phyloP scores from a whole-genome alignment of 768 basidiomycete genomes.

The Russula abietina region DNA sequence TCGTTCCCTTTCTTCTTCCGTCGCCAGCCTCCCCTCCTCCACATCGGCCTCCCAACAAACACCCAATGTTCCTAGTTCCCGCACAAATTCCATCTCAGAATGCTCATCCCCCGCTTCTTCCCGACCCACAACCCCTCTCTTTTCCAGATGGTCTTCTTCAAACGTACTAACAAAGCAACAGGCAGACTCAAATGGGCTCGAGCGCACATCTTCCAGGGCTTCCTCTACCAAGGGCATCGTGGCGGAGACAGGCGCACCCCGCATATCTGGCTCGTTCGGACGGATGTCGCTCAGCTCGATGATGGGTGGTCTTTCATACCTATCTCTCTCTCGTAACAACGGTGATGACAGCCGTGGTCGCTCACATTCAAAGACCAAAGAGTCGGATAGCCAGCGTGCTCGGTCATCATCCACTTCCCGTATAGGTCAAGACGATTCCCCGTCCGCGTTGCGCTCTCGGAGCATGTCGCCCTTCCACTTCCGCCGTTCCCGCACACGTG shows the following conservation, averaged over 20 bases:
- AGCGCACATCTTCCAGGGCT: slow-evolving; percentile 36
- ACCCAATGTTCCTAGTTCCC: slow-evolving; percentile 22
- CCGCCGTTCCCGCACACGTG: slow-evolving; percentile 55
- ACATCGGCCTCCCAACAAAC: slow-evolving; percentile 19
- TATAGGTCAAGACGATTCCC: slow-evolving; percentile 26
- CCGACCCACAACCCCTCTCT: slow-evolving; percentile 31
- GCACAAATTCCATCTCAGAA: slow-evolving; percentile 28
- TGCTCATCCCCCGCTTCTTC: slow-evolving; percentile 24
- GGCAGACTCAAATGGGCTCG: slow-evolving; percentile 46
- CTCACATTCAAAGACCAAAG: slow-evolving; percentile 36
- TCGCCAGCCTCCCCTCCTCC: slow-evolving; percentile 25
- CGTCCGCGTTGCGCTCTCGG: slow-evolving; percentile 50
- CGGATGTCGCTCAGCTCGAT: slow-evolving; percentile 61
- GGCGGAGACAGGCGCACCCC: slow-evolving; percentile 25
- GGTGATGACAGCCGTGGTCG: slow-evolving; percentile 40
- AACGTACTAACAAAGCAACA: slow-evolving; percentile 37
- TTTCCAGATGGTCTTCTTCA: slow-evolving; percentile 29
- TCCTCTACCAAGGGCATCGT: slow-evolving; percentile 20
- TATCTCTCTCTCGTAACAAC: slow-evolving; percentile 51
- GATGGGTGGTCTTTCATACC: slow-evolving; percentile 63
- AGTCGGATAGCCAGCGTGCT: slow-evolving; percentile 32
- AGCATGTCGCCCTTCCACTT: slow-evolving; percentile 78
- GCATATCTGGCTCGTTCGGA: slow-evolving; percentile 47
- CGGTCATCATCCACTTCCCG: slow-evolving; percentile 42
- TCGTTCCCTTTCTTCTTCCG: slow-evolving; percentile 25